phyloP scores from a whole-genome alignment of 1,284 basidiomycete genomes.

The Fomitopsis pinicola region DNA sequence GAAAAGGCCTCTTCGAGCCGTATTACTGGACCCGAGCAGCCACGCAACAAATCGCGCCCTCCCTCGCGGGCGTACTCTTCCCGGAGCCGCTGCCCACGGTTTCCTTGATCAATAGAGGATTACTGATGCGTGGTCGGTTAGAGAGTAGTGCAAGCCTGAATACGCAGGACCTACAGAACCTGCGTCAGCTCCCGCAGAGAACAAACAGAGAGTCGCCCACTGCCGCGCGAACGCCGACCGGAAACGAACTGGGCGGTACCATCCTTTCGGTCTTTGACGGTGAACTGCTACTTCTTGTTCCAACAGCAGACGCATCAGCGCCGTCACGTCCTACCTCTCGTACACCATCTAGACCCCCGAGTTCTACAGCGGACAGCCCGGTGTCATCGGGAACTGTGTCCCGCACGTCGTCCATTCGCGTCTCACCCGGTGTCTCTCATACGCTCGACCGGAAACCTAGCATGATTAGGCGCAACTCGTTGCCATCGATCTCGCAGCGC shows the following conservation, averaged over 20 bases:
- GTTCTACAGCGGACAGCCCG: conserved; percentile 43
- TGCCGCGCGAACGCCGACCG: conserved; percentile 13
- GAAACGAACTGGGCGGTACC: conserved; percentile 56
- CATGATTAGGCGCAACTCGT: conserved; percentile 66
- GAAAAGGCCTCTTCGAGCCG: conserved; percentile 68
- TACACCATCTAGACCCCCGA: conserved; percentile 59
- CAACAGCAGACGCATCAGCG: conserved; percentile 33
- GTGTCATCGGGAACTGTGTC: conserved; percentile 39
- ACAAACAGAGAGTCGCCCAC: conserved; percentile 1
- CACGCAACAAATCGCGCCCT: conserved; percentile 38
- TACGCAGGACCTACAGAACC: conserved; percentile 50
- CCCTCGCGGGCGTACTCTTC: conserved; percentile 67
- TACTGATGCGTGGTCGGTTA: conserved; percentile 58
- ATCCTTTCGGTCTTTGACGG: conserved; percentile 71
- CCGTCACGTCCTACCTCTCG: conserved; percentile 56
- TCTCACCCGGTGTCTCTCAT: conserved; percentile 62
- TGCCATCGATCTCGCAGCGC: conserved; percentile 68
- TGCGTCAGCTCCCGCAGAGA: conserved; percentile 33
- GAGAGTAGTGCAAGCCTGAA: conserved; percentile 50
- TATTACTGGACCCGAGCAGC: conserved; percentile 60
- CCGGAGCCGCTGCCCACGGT: conserved; percentile 66
- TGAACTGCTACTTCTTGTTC: conserved; percentile 64
- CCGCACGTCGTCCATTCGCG: conserved; percentile 68
- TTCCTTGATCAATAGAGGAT: conserved; percentile 60
- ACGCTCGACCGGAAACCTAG: conserved; percentile 71